Evolutionary conservation across 2,329 filamentous ascomycete species (phyloP).

Genomic region (Lizonia empirigonia): DNA sequence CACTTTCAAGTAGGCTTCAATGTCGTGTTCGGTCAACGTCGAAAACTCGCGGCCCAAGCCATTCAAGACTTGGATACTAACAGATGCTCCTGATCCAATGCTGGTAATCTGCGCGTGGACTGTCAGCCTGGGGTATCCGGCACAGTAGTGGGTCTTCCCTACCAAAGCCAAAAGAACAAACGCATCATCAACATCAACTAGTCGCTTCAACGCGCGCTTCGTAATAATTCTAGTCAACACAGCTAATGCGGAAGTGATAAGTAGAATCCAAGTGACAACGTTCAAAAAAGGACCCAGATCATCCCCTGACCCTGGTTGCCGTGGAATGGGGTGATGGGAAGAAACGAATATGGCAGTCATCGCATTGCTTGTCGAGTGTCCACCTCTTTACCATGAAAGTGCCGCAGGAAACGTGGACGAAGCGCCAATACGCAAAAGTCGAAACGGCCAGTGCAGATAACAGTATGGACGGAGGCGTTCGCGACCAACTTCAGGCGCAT

Average conservation of each 20-base stretch:
- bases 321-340: slow-evolving; percentile 31
- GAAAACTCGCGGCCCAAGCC: slow-evolving; percentile 38
- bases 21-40: slow-evolving; percentile 24
- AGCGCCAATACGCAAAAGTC: slow-evolving; percentile 6
- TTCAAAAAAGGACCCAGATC: slow-evolving; percentile 44
- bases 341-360: slow-evolving; percentile 35
- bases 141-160: slow-evolving; percentile 7
- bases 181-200: slow-evolving; percentile 43
- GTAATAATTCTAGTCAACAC: slow-evolving; percentile 44
- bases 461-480: slow-evolving; percentile 15
- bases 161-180: slow-evolving; percentile 45
- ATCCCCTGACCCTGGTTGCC: slow-evolving; percentile 36
- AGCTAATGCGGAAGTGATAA: slow-evolving; percentile 42
- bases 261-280: slow-evolving; percentile 44
- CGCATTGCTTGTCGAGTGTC: slow-evolving; percentile 28
- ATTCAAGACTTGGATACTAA: slow-evolving; percentile 38
- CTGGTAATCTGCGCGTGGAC: slow-evolving; percentile 29
- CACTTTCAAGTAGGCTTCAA: slow-evolving; percentile 42
- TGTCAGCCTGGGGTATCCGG: slow-evolving; percentile 15
- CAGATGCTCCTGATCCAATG: slow-evolving; percentile 42
- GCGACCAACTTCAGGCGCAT: slow-evolving; percentile 19
- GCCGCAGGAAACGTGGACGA: background rate
- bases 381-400: slow-evolving; percentile 9
- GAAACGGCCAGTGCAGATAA: slow-evolving; percentile 17
- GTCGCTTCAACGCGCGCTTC: slow-evolving; percentile 40